Evolutionary conservation across 2,329 filamentous ascomycete genomes (phyloP).

Genomic region (Exserohilum turcica): DNA sequence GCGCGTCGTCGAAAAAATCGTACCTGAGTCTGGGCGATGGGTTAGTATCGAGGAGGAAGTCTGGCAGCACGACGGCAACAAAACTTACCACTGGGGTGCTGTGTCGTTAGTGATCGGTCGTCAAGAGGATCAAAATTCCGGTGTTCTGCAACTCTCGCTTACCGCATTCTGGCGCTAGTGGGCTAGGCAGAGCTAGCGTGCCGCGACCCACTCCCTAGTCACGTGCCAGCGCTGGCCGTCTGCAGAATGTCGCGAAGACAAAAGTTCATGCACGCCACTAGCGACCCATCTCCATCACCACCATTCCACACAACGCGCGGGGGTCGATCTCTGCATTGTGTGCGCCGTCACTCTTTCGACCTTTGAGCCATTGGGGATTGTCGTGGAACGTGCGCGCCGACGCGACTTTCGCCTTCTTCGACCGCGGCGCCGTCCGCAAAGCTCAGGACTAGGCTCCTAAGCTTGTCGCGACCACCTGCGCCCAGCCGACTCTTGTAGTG

Average conservation of each 20-base stretch:
- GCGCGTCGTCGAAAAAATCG: constrained; percentile 10
- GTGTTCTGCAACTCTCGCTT: constrained; percentile 15
- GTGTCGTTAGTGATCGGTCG: constrained; percentile 35
- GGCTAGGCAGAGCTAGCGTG: constrained; percentile 8
- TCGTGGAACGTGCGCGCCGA: constrained; percentile 23
- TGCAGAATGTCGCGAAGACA: constrained; percentile 21
- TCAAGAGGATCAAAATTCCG: constrained; percentile 14
- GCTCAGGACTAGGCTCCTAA: constrained; percentile 30
- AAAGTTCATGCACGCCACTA: constrained; percentile 30
- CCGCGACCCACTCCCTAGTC: background rate
- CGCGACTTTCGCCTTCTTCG: constrained; percentile 28
- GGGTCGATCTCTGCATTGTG: constrained; percentile 26
- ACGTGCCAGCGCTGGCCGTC: constrained; percentile 12
- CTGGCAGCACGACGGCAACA: constrained; percentile 20
- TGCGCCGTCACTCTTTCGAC: constrained; percentile 22
- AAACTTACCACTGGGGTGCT: constrained; percentile 44
- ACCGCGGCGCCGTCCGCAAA: constrained; percentile 34
- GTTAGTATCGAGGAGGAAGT: constrained; percentile 17
- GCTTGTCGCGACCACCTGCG: constrained; percentile 24
- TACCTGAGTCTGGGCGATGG: constrained; percentile 34
- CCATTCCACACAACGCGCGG: constrained; percentile 37
- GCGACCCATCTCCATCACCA: constrained; percentile 28
- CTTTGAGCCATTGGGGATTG: constrained; percentile 15
- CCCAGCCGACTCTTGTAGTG: constrained; percentile 10
- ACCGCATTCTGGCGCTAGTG: constrained; percentile 14